These are phyloP conservation scores for Thermomyces lanuginosus DNA, from an alignment of 2,329 filamentous ascomycete species.

Conservation along the genomic window DNA sequence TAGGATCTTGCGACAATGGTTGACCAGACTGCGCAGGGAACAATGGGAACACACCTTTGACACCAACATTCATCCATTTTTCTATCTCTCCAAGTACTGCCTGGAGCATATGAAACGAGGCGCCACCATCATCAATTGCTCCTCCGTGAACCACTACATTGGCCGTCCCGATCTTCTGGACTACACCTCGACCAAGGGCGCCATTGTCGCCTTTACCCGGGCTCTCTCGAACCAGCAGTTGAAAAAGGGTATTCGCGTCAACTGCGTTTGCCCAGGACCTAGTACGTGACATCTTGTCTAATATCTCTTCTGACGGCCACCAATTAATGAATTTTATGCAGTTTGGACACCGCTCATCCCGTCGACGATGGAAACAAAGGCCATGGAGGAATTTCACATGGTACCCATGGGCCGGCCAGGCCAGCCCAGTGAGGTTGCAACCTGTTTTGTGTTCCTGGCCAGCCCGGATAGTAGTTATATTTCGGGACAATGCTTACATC, in stretches of 20 bases:
- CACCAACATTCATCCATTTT: slow-evolving; percentile 69
- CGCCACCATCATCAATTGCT: slow-evolving; percentile 68
- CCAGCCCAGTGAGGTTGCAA: slow-evolving; percentile 68
- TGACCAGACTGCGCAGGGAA: slow-evolving; percentile 35
- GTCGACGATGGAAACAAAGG: slow-evolving; percentile 52
- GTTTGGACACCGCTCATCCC: slow-evolving; percentile 66
- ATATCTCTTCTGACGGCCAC: not conserved
- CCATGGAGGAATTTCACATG: slow-evolving; percentile 53
- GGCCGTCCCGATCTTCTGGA: slow-evolving; percentile 66
- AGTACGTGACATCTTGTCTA: slow-evolving; percentile 14
- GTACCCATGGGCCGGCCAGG: slow-evolving; percentile 61
- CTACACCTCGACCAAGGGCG: slow-evolving; percentile 60
- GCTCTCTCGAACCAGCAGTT: slow-evolving; percentile 61
- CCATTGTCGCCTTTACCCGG: slow-evolving; percentile 63
- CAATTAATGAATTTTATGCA: slow-evolving; percentile 6
- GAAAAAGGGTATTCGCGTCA: slow-evolving; percentile 56
- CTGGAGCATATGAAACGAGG: slow-evolving; percentile 61
- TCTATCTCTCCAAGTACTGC: slow-evolving; percentile 63
- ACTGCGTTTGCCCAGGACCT: slow-evolving; percentile 60
- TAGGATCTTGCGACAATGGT: too few relatives aligned
- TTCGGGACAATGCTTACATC: slow-evolving; percentile 54
- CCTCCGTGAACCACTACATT: slow-evolving; percentile 69
- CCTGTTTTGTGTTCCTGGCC: slow-evolving; percentile 67
- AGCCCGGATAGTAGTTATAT: slow-evolving; percentile 57
- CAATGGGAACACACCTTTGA: slow-evolving; percentile 70